Conservation (phyloP, 2,329 filamentous ascomycete species). For the Knufia fluminis region DNA sequence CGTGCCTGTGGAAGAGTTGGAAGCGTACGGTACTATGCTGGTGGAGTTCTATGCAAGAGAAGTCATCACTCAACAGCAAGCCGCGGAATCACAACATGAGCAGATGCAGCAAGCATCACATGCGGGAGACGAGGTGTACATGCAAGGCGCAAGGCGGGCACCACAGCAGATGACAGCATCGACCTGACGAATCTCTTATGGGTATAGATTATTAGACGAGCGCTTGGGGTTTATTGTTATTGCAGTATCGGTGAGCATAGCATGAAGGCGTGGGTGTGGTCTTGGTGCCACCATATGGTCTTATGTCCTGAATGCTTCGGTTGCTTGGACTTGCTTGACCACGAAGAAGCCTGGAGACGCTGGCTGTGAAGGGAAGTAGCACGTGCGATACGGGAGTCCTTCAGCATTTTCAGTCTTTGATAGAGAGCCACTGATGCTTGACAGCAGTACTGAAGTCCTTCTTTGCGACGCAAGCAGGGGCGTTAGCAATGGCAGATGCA, state of each 20-base stretch:
- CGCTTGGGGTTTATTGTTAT: neutral
- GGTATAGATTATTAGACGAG: neutral
- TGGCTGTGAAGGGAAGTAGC: too few relatives aligned
- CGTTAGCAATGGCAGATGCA: too few relatives aligned
- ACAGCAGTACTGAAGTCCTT: too few relatives aligned
- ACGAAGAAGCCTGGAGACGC: too few relatives aligned
- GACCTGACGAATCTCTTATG: conserved; percentile 4
- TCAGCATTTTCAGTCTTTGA: too few relatives aligned
- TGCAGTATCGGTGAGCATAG: neutral
- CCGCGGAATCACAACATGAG: conserved; percentile 11
- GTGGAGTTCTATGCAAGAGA: conserved; percentile 96
- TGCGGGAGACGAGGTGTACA: conserved; percentile 19
- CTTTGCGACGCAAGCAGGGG: too few relatives aligned
- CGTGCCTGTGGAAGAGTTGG: conserved; percentile 87
- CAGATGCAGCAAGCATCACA: conserved; percentile 11
- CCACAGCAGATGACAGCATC: neutral
- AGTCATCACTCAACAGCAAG: conserved; percentile 58
- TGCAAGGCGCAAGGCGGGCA: conserved; percentile 8
- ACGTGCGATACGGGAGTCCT: too few relatives aligned
- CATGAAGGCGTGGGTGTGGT: neutral
- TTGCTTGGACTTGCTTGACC: too few relatives aligned
- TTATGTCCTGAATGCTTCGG: too few relatives aligned
- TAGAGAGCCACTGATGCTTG: too few relatives aligned
- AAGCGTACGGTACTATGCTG: conserved; percentile 95
- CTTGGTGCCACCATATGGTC: neutral